Evolutionary conservation across 176 grass and related monocot genomes (phyloP).

Genomic region (Oryza rufipogon): DNA sequence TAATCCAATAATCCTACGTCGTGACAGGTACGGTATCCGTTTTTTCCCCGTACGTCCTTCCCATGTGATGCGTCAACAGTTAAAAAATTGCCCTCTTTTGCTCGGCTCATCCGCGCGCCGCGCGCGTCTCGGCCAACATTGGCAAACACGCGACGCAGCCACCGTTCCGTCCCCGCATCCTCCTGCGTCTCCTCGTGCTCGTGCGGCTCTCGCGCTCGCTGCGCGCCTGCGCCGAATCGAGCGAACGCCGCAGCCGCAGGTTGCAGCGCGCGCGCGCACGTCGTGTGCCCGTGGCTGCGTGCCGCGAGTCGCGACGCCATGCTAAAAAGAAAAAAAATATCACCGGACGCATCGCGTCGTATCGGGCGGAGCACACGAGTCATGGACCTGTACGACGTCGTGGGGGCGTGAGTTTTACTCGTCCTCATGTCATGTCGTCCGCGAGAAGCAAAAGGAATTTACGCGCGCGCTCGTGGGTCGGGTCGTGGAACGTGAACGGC

Average conservation of each 20-base stretch:
- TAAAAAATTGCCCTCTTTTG: neutral
- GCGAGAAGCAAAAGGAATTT: neutral
- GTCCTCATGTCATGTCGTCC: neutral
- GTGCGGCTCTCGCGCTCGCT: too few relatives aligned
- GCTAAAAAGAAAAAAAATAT: neutral
- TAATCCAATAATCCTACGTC: neutral
- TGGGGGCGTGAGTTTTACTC: neutral
- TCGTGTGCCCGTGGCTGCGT: neutral
- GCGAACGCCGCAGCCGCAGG: too few relatives aligned
- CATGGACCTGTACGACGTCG: neutral
- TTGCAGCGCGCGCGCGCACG: too few relatives aligned
- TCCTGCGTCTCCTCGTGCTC: too few relatives aligned
- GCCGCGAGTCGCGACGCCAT: too few relatives aligned
- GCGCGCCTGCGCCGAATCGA: too few relatives aligned
- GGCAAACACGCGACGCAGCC: too few relatives aligned
- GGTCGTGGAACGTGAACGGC: neutral
- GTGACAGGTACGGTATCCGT: neutral
- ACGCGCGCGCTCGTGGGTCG: neutral
- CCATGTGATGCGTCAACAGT: neutral
- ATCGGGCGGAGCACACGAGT: neutral
- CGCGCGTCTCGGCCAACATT: too few relatives aligned
- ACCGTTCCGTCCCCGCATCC: too few relatives aligned
- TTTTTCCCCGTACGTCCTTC: neutral
- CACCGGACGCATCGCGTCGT: neutral
- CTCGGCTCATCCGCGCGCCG: too few relatives aligned